Base-by-base conservation (phyloP, 2,329 filamentous ascomycete species). In the Apiospora sp. region DNA sequence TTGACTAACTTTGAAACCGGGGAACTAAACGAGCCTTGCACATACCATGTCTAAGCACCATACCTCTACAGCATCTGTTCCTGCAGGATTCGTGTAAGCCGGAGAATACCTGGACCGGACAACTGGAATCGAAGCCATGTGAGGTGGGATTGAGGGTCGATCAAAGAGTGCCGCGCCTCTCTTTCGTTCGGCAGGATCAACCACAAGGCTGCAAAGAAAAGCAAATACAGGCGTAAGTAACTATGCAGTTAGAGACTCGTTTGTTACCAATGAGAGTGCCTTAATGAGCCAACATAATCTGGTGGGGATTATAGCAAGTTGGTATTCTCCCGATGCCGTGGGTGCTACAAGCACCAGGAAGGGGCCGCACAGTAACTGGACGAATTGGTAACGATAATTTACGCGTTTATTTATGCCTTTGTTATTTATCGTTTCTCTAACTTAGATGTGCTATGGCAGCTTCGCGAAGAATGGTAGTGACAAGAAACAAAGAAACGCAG, bases 21-120 rank as follows among this genome's bases (percentile, higher is more conserved):
- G 46, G 7, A 12, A 22, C 19, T 48, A 41, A 41, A 41, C 19
- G 46, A 49, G 46, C 46, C 19, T 41, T 37, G 30, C 54, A n/a
- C n/a, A 10, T 51, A 24, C 13, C 22, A 27, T 22, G 3, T 6
- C 24, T 2, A 27, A n/a, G 24, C 30, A 58, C 13, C 12, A 13
- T 30, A 30, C 27, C 27, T 30, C 27, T 24, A n/a, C 16, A 22
- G 54, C 19, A 41, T 41, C 2, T 14, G 34, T 64, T 64, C 58
- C 58, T 64, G 58, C 58, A 41, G 30, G 58, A 41, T 41, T n/a
- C 58, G 58, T 64, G 58, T 41, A 41, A 64, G 30, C 34, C n/a
- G 58, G 19, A 30, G 37, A 41, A 41, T 10, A 10, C 37, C 37
- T 27, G 30, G 49, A 54, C 13, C 3, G 24, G 5, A 8, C 14